Evolutionary conservation across 2,329 filamentous ascomycete genomes (phyloP), one percentile per base, ranked within the genome.

Genomic region (Leptosphaerulina australis): DNA sequence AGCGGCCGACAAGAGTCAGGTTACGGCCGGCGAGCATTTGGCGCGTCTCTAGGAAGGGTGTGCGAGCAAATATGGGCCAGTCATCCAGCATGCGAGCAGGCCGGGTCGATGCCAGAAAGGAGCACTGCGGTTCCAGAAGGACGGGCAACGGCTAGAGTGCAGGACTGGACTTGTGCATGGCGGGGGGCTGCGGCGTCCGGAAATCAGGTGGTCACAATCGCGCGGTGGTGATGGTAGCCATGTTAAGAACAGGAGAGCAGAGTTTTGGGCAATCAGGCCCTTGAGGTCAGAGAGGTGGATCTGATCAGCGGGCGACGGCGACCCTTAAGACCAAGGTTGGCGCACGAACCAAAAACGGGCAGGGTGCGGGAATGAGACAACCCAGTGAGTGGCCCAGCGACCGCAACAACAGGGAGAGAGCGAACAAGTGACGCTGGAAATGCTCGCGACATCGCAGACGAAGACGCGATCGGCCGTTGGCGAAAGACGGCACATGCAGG

Each of bases 21-120:
- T 53, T 43, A 51, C 44, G 54, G 55, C 56, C 53, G 56, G 56
- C 44, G 53, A 53, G 66, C 67, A 69, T 69, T 66, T 62, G 67
- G 59, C 60, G 62, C 59, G 58, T 62, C 53, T 53, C 43, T 45
- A 53, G 37, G 49, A 49, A 53, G 43, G 51, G 55, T 50, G 51
- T 60, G 58, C 55, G 49, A 48, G 46, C 50, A 59, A 56, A 18
- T 36, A 36, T 44, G 41, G 24, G 31, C 49, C 41, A 46, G 40
- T 47, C 44, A 44, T 46, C 44, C 43, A 36, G 44, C 50, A 50
- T 49, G 56, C 39, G 41, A 51, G 45, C 41, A 55, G 39, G 46
- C 49, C 21, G 51, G 21, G 24, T 45, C 35, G 38, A 44, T 20
- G 53, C 38, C 30, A 47, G 14, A 18, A 24, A 11, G 34, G 17